Base-by-base conservation (phyloP, 2,329 filamentous ascomycete genomes). In the Gyromitra esculenta region DNA sequence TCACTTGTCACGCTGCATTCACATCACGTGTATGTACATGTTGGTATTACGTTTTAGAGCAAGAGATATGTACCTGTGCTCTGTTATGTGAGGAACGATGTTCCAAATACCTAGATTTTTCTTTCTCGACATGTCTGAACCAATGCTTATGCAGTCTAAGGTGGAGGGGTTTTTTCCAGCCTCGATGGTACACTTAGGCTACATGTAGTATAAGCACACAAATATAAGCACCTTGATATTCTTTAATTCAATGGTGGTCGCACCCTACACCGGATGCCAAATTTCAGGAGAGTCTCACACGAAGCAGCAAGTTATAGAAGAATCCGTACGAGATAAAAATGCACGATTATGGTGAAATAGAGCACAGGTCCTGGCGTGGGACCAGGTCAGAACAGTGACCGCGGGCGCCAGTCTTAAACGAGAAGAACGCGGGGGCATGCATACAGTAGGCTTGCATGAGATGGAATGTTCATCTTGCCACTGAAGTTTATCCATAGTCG, bases 1-100 rank as follows among this genome's bases (percentile, higher is more conserved):
- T 64, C 43, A 63, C 60, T 63, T 48, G 68, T 71, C 68, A 64
- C 45, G 37, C 60, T 64, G 50, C 69, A 73, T 73, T 57, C 39
- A 48, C n/a, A 37, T 73, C 69, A 66, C 69, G 60, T 71, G 68
- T 37, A 35, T 63, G 31, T 57, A 50, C 37, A 39, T 52, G 56
- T 37, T 60, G 45, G 18, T 45, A 64, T 37, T 50, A 50, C 50
- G 31, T 39, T 56, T 31, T 13, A 54, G 39, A 31, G 60, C 25
- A 18, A n/a, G 48, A n/a, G 7, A 52, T 60, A 60, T 37, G 56
- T 60, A 60, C 15, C 62, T 48, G 48, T 52, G 48, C 48, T 7
- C 48, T 52, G 18, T 52, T 8, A 8, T 52, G 48, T 8, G 18
- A 52, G 15, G 48, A 15, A 9, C 15, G 15, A 15, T 45, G 41